Evolutionary conservation across 371 early-diverging fungal genomes (phyloP).

Genomic region (Zopfochytrium polystomum): DNA sequence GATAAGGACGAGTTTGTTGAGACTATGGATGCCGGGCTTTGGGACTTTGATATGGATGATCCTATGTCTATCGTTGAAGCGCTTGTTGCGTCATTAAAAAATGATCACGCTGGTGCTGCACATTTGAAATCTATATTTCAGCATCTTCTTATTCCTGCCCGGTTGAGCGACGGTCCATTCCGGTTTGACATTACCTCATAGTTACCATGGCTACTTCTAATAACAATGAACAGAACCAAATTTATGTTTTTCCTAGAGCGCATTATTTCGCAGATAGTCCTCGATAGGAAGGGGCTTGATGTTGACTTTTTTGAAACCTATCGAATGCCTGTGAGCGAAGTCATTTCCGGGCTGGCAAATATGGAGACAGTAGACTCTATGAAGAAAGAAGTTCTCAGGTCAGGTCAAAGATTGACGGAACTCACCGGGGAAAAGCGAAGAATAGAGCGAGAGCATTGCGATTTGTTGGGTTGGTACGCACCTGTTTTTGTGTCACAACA

Average conservation of each 20-base stretch:
- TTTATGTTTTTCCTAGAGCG: slow-evolving; percentile 31
- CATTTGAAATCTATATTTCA: slow-evolving; percentile 30
- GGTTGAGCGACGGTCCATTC: slow-evolving; percentile 23
- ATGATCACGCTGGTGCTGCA: slow-evolving; percentile 16
- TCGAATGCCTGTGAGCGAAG: slow-evolving; percentile 30
- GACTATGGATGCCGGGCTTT: slow-evolving; percentile 26
- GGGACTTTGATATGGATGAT: slow-evolving; percentile 35
- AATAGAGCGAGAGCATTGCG: slow-evolving; percentile 16
- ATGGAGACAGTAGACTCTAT: slow-evolving; percentile 22
- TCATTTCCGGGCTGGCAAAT: slow-evolving; percentile 34
- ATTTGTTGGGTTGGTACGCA: no score
- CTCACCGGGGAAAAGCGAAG: slow-evolving; percentile 13
- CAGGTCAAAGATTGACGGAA: slow-evolving; percentile 14
- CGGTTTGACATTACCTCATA: slow-evolving; percentile 16
- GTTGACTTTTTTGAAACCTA: slow-evolving; percentile 37
- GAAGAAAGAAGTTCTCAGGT: slow-evolving; percentile 15
- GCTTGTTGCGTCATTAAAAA: slow-evolving; percentile 19
- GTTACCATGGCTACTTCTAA: no score
- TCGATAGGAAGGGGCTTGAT: slow-evolving; percentile 38
- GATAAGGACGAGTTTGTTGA: slow-evolving; percentile 39
- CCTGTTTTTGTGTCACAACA: no score
- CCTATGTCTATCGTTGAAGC: slow-evolving; percentile 28
- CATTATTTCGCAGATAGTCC: slow-evolving; percentile 35
- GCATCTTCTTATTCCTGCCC: slow-evolving; percentile 34
- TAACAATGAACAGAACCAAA: slow-evolving; percentile 21